Conservation (phyloP, 192 early-diverging fungal species). For the Backusella macrospora region DNA sequence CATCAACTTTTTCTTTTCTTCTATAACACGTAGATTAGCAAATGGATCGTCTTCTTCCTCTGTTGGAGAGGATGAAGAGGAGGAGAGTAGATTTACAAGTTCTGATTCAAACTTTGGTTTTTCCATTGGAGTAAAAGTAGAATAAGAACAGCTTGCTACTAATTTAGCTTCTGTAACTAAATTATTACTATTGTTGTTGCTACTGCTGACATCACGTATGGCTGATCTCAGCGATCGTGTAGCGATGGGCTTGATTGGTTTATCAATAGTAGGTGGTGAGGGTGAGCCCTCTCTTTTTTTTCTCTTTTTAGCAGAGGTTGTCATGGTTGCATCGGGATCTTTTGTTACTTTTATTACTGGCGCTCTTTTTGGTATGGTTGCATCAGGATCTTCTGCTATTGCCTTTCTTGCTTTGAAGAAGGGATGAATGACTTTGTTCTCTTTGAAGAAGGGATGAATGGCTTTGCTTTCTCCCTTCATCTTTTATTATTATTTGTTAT, state of each 20-base stretch:
- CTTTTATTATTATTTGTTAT: neutral
- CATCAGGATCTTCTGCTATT: neutral
- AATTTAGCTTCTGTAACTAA: neutral
- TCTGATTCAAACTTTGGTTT: conserved; percentile 11
- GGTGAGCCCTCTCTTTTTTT: neutral
- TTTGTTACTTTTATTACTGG: too few species aligned
- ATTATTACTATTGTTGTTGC: neutral
- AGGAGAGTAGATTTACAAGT: too few species aligned
- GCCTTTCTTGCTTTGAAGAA: neutral
- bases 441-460: conserved; percentile 6
- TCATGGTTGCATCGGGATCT: too few species aligned
- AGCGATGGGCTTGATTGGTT: neutral
- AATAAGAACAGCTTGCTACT: neutral
- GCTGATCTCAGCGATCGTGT: neutral
- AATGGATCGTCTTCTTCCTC: neutral
- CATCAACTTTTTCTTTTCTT: neutral
- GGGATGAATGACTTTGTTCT: neutral
- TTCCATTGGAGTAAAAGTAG: neutral
- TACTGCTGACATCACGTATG: neutral
- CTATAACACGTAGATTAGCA: neutral
- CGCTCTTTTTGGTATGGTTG: neutral
- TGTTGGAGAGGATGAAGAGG: neutral
- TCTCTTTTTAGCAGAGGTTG: too few species aligned
- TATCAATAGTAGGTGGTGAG: neutral
- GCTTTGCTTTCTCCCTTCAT: neutral